Base-by-base conservation (phyloP, 2,329 filamentous ascomycete genomes). In the Coleophoma crateriformis region DNA sequence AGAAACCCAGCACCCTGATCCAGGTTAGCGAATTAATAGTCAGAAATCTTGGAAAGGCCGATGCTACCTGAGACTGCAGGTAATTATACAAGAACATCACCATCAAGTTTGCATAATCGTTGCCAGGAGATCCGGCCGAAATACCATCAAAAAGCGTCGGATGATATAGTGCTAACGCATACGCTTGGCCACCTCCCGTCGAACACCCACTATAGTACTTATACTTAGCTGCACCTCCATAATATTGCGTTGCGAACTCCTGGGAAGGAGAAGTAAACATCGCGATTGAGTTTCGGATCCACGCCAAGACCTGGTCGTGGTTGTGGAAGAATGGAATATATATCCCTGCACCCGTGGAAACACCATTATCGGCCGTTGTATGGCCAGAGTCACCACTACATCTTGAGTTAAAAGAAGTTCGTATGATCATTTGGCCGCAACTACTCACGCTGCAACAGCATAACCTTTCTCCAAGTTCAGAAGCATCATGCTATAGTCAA, bases 111-210 rank as follows among this genome's bases (percentile, higher is more conserved):
- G 34, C 39, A 17, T 49, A 49, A 17, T 13, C 20, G 20, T 45
- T 69, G 0, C 67, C 68, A 10, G 68, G 68, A 46, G 55, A 61
- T 11, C 67, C 66, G 4, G 67, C 68, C 40, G 62, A 56, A n/a
- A 71, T 71, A 0, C 69, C 68, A 53, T 70, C 66, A 37, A 71
- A 71, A 1, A 70, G 53, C 0, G 63, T 54, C 1, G 68, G 66
- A 51, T 71, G 59, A 20, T 58, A 66, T 45, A 68, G 64, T 2
- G 67, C 67, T 14, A 70, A 54, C 10, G 68, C 64, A 48, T 66
- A 69, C 2, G 63, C 68, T 56, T 70, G 67, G 7, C 63, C 66
- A 13, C 68, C 68, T 7, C 67, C 68, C 2, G 68, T 71, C 1
- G 67, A 70, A 34, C 67, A 71, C 3, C 68, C 67, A 40, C 51